phyloP scores from a whole-genome alignment of 2,329 filamentous ascomycete genomes.

The Mycogone perniciosa region DNA sequence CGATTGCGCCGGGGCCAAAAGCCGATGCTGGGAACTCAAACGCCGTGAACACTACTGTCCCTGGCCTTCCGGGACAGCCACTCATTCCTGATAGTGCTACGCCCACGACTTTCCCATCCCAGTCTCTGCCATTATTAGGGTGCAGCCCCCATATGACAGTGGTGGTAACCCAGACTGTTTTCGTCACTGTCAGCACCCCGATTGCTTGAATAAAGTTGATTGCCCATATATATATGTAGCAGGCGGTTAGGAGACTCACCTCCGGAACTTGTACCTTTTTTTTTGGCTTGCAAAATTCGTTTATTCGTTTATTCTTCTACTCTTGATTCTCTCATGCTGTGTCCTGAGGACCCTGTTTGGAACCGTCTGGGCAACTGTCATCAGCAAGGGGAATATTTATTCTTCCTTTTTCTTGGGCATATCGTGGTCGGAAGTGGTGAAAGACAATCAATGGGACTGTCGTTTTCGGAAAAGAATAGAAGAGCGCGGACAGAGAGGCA shows the following conservation, averaged over 20 bases:
- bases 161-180: conserved; percentile 4
- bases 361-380: not conserved
- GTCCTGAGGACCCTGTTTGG: not conserved
- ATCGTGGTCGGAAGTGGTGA: not conserved
- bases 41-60: not conserved
- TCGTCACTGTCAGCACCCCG: not conserved
- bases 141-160: conserved; percentile 1
- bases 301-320: not conserved
- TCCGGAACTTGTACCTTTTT: not conserved
- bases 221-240: conserved; percentile 6
- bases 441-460: not conserved
- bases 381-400: not conserved
- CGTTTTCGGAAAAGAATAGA: not conserved
- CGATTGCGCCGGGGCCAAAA: conserved; percentile 1
- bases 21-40: not conserved
- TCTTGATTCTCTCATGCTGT: conserved; percentile 2
- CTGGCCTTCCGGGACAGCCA: conserved; percentile 1
- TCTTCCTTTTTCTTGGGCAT: conserved; percentile 5
- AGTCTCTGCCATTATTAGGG: not conserved
- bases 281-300: not conserved
- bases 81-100: not conserved
- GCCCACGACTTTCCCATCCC: not conserved
- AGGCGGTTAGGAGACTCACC: not conserved
- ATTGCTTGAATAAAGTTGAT: conserved; percentile 11
- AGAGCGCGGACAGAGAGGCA: not conserved